Evolutionary conservation across 768 basidiomycete genomes (phyloP).

Genomic region (Strobilomyces dryophilus): DNA sequence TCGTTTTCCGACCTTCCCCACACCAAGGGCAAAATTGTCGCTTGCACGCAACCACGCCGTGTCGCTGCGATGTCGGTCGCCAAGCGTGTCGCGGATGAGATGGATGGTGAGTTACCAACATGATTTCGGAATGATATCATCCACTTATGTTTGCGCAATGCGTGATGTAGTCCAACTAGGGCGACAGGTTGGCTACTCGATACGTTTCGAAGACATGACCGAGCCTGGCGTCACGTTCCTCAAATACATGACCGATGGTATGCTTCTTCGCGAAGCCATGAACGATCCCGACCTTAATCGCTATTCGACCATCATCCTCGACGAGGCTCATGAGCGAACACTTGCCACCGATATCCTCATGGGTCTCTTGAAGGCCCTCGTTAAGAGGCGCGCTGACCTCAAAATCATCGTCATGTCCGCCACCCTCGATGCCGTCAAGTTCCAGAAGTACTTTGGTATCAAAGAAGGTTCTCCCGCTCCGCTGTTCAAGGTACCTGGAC

Average conservation of each 20-base stretch:
- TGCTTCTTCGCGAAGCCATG: slow-evolving; percentile 98
- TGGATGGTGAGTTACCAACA: slow-evolving; percentile 74
- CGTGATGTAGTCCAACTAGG: slow-evolving; percentile 72
- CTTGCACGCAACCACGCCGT: slow-evolving; percentile 94
- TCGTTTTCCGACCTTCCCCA: slow-evolving; percentile 92
- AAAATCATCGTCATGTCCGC: slow-evolving; percentile 99
- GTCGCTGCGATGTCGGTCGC: slow-evolving; percentile 98
- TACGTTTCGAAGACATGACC: slow-evolving; percentile 87
- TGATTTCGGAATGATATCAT: neutral
- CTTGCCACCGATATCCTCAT: slow-evolving; percentile 98
- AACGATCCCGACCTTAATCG: slow-evolving; percentile 85
- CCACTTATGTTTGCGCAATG: slow-evolving; percentile 7
- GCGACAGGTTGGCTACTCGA: slow-evolving; percentile 94
- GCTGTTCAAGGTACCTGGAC: slow-evolving; percentile 86
- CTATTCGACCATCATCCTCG: slow-evolving; percentile 97
- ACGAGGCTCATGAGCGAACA: slow-evolving; percentile 98
- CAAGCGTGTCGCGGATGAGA: slow-evolving; percentile 97
- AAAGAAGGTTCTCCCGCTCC: slow-evolving; percentile 49
- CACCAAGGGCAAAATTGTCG: slow-evolving; percentile 83
- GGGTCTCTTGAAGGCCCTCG: slow-evolving; percentile 88
- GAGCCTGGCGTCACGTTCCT: slow-evolving; percentile 91
- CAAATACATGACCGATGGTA: slow-evolving; percentile 99
- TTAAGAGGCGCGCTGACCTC: slow-evolving; percentile 77
- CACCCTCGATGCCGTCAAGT: slow-evolving; percentile 94
- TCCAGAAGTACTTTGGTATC: slow-evolving; percentile 87